A percentile compares a stretch with the other conserved stretches of the same genome.
Evolutionary conservation across 169 alveolate species (phyloP).

Genomic region (Pseudocohnilembus persalinus): DNA sequence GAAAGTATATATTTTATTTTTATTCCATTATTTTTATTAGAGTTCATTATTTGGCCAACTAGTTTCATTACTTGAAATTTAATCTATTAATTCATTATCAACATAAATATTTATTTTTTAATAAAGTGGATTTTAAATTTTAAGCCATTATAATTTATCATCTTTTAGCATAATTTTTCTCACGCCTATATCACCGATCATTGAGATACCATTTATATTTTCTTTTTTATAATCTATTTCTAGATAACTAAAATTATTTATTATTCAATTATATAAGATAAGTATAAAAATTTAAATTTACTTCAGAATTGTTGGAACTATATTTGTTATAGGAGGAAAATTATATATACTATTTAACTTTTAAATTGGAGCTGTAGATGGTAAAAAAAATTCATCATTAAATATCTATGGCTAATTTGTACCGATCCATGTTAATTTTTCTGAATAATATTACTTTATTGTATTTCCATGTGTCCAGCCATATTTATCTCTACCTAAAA

Average conservation of each 20-base stretch:
- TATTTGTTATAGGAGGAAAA: too few relatives aligned
- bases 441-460: background rate
- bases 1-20: too few relatives aligned
- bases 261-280: too few relatives aligned
- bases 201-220: background rate
- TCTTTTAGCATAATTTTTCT: background rate
- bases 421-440: background rate
- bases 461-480: background rate
- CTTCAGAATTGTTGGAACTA: background rate
- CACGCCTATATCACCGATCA: background rate
- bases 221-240: background rate
- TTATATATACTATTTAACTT: too few relatives aligned
- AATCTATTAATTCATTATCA: background rate
- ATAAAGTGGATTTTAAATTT: too few relatives aligned
- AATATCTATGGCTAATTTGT: background rate
- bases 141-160: background rate
- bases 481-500: background rate
- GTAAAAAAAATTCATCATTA: background rate
- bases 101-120: background rate
- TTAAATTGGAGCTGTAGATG: background rate
- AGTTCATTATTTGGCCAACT: background rate
- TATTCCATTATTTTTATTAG: background rate
- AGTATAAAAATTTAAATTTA: too few relatives aligned
- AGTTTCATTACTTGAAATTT: too few relatives aligned
- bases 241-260: background rate